Base-by-base conservation (phyloP, 2,329 filamentous ascomycete species). In the Sporothrix variecibatus region DNA sequence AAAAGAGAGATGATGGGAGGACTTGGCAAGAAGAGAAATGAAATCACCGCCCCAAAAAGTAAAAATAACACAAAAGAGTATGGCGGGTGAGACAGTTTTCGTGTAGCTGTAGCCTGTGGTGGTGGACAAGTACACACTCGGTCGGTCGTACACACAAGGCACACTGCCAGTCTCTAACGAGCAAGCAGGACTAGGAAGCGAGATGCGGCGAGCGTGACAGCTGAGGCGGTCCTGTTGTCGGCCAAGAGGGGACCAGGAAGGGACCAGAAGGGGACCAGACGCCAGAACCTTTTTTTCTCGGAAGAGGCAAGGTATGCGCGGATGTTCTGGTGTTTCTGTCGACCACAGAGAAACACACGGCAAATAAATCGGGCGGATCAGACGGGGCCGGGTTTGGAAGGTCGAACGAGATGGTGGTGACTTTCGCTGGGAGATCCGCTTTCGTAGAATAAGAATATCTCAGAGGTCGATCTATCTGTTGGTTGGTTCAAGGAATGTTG, bases 101-200 rank as follows among this genome's bases (percentile, higher is more conserved):
- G 74, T 75, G 74, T 74, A 69, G 51, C 72, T 15, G 72, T 64
- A 31, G 69, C 72, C 53, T 62, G 71, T 49, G 74, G 68, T 49
- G 74, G 56, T 67, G 49, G 72, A 40, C 46, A 62, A 43, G 28
- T 40, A 75, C 20, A 38, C n/a, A 58, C 69, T 70, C 56, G 46
- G 53, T 70, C 28, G 74, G 71, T 73, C 11, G 71, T 43, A 76
- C 75, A 74, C 71, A 74, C 74, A 69, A 70, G 72, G 71, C 71
- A 73, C 74, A 67, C 56, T 71, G 69, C 62, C 64, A 67, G 62
- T 72, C 31, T 65, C 71, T 62, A 49, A 70, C 34, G 49, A 72
- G 67, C 70, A 71, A 73, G 71, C 71, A 75, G 71, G 56, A 58
- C 43, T 46, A 72, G 23, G 72, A 73, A 72, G 68, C 72, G 73